Conservation (phyloP, 306 rosid species). For the Leucaena leucocephala region DNA sequence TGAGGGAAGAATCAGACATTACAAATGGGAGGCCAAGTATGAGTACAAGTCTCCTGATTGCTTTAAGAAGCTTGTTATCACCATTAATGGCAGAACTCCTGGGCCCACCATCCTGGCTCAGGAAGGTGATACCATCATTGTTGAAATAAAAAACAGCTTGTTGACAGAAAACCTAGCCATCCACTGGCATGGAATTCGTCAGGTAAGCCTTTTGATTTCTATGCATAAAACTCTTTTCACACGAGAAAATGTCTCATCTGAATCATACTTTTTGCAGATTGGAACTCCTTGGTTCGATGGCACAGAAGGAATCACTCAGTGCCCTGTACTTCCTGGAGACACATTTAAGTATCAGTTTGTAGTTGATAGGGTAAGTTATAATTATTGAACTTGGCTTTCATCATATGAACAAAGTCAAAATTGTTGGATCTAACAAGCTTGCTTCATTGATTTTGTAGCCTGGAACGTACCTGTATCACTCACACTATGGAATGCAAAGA, state of each 20-base stretch:
- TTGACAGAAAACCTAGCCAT: slow-evolving; percentile 74
- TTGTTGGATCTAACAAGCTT: not conserved
- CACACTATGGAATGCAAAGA: slow-evolving; percentile 96
- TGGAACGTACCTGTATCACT: slow-evolving; percentile 84
- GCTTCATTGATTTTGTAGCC: slow-evolving; percentile 43
- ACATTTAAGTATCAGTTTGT: slow-evolving; percentile 72
- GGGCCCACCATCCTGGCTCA: slow-evolving; percentile 85
- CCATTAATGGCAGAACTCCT: slow-evolving; percentile 74
- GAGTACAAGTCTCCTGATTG: slow-evolving; percentile 80
- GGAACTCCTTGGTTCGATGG: slow-evolving; percentile 98
- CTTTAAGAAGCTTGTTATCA: slow-evolving; percentile 65
- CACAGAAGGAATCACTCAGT: slow-evolving; percentile 87
- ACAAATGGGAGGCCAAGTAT: slow-evolving; percentile 36
- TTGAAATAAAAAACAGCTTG: slow-evolving; percentile 68
- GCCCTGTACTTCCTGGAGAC: slow-evolving; percentile 72
- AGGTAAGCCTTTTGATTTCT: slow-evolving; percentile 45
- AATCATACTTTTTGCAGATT: slow-evolving; percentile 42
- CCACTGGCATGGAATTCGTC: slow-evolving; percentile 96
- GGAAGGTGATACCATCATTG: slow-evolving; percentile 74
- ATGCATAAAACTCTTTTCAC: no score
- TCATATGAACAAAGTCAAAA: not conserved
- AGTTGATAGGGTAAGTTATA: slow-evolving; percentile 70
- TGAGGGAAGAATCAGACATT: slow-evolving; percentile 58
- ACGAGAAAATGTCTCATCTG: not conserved
- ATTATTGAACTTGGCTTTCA: not conserved